Base-by-base conservation (phyloP, 202 grass and related monocot genomes). In the Carex sylvatica region DNA sequence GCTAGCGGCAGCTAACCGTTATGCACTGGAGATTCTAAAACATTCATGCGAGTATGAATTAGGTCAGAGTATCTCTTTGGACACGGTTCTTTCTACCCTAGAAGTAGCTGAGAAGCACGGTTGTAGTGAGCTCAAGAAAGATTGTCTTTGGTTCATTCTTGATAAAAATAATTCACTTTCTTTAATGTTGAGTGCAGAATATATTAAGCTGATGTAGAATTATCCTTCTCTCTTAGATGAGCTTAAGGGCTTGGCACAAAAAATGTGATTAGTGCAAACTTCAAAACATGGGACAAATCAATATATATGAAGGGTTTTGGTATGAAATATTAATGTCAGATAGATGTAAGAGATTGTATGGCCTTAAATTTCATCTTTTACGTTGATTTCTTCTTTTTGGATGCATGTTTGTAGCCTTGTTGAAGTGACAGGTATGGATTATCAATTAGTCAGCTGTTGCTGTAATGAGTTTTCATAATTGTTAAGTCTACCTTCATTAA, bases 141-240 rank as follows among this genome's bases (percentile, higher is more conserved):
- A 11, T 2, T 80, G 77, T 42, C 18, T 80, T 1, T 2, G 13
- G 31, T 62, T 80, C 35, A 16, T 64, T 16, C 8, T 40, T 8
- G 33, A 7, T 22, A 59, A 36, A 62, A 3, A 63, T 60, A 80
- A 44, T 22, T 7, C 4, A 0, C 7, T 38, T 59, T 20, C 11
- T 0, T 64, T 80, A 20, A 4, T 61, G 14, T 24, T 44, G 2
- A 80, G 1, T 19, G 60, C 46, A 62, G 77, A 6, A 24, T 80
- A 61, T 3, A 64, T 80, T 19, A 13, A 47, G 2, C 8, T 80
- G 77, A 35, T 80, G 19, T 58, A 64, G 2, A 61, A 61, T 42
- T 80, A 58, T 1, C 77, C 77, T 19, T 80, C 14, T 63, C 30
- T 80, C 11, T 61, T 64, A 24, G 77, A 4, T 44, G 77, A 80